Evolutionary conservation across 2,329 filamentous ascomycete species (phyloP), one percentile per base, ranked within the genome.

Genomic region (Fusarium nurragi): DNA sequence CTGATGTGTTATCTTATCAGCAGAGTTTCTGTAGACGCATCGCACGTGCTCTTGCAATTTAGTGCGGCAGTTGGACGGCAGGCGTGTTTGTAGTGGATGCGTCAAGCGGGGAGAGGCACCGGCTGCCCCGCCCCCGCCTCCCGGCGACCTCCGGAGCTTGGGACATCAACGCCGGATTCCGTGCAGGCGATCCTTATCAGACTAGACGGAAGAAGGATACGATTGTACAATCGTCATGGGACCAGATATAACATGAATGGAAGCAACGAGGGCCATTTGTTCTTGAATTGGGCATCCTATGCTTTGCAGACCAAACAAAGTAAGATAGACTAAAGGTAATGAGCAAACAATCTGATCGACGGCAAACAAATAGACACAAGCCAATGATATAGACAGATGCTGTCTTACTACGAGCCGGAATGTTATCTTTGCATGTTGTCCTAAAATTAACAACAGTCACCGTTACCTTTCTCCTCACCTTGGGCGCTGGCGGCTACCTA

Each of bases 71-170:
- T 60, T 52, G 21, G 19, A 60, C 39, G 64, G 41, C 22, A 43
- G 55, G 50, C 26, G 57, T 56, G 48, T 37, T 53, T 47, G 21
- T 62, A 67, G 55, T 37, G 48, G 40, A 71, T 67, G 54, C 68
- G 69, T 60, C 30, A 66, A 71, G 53, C 65, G 69, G 65, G 64
- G 66, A 69, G 54, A 44, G 30, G 46, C 50, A 40, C 51, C 54
- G 47, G 51, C 30, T 47, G 57, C 66, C 60, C 63, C 60, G 63
- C 65, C 58, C 67, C 67, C 64, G 69, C 65, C 60, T 61, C 48
- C 49, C 70, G 70, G 68, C 70, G 68, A 72, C 59, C 70, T 72
- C 70, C 70, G 70, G 61, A 25, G 36, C 56, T 65, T 36, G 22
- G 23, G 32, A 51, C 36, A 23, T 23, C 13, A 37, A 48, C 64